Conservation (phyloP, 1,284 basidiomycete species). For the Xerocomus minutiporus region DNA sequence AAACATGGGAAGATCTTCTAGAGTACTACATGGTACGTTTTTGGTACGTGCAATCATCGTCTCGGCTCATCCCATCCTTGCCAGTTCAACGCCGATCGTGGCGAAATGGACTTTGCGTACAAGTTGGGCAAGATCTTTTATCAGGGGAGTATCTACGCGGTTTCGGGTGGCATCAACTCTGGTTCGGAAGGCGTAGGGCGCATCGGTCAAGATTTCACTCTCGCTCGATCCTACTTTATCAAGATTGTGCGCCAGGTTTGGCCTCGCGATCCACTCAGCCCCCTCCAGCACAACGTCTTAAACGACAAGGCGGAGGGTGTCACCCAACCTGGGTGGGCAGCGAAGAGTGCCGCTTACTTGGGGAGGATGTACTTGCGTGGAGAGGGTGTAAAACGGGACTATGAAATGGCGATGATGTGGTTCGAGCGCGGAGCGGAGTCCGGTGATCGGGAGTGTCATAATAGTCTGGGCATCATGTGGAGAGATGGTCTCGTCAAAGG, state of each 20-base stretch:
- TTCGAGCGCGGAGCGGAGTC: slow-evolving; percentile 77
- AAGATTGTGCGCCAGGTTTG: slow-evolving; percentile 78
- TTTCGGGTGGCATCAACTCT: slow-evolving; percentile 70
- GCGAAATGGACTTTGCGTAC: slow-evolving; percentile 81
- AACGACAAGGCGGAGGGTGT: slow-evolving; percentile 51
- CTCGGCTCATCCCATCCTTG: slow-evolving; percentile 5
- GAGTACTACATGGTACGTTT: slow-evolving; percentile 80
- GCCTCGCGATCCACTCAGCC: slow-evolving; percentile 67
- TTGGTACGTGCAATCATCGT: not conserved
- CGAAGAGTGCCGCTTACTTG: slow-evolving; percentile 78
- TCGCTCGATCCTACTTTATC: slow-evolving; percentile 79
- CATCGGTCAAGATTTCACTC: slow-evolving; percentile 68
- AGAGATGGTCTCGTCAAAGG: slow-evolving; percentile 79
- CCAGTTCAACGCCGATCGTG: slow-evolving; percentile 89
- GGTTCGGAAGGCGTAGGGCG: slow-evolving; percentile 85
- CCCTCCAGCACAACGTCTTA: slow-evolving; percentile 40
- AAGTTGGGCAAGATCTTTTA: slow-evolving; percentile 92
- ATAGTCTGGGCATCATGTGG: slow-evolving; percentile 88
- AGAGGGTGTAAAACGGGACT: slow-evolving; percentile 84
- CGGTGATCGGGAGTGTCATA: slow-evolving; percentile 83
- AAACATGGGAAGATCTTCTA: slow-evolving; percentile 88
- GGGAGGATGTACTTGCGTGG: slow-evolving; percentile 94
- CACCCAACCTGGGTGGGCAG: slow-evolving; percentile 60
- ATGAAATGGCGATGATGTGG: slow-evolving; percentile 84
- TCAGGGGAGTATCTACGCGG: slow-evolving; percentile 80